Percentiles rank a stretch among this genome's conserved stretches.
phyloP scores from a whole-genome alignment of 441 rosid genomes.

The Bocquillonia castaneifolia region DNA sequence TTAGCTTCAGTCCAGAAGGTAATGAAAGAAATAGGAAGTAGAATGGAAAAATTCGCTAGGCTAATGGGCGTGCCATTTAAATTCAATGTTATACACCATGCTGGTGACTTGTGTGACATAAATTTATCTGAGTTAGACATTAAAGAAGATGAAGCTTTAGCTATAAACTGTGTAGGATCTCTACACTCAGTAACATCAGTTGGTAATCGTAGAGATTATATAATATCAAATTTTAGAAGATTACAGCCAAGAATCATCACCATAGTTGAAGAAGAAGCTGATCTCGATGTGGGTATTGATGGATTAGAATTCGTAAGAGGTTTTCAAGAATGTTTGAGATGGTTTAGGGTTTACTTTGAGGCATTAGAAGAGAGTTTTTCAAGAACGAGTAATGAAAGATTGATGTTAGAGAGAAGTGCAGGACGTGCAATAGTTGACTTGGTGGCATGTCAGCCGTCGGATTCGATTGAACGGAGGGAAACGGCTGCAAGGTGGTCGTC shows the following conservation, averaged over 20 bases:
- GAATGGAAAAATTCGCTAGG: conserved; percentile 91
- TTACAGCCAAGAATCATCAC: conserved; percentile 72
- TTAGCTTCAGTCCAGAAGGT: conserved; percentile 45
- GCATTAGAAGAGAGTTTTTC: conserved; percentile 72
- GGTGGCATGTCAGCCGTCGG: conserved; percentile 58
- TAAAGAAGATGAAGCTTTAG: conserved; percentile 66
- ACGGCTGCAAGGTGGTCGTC: conserved; percentile 68
- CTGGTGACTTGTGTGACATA: conserved; percentile 63
- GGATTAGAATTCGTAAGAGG: conserved; percentile 61
- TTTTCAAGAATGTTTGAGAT: conserved; percentile 64
- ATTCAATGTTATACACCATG: conserved; percentile 68
- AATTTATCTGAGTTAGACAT: conserved; percentile 47
- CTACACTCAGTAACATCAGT: conserved; percentile 50
- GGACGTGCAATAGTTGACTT: conserved; percentile 75
- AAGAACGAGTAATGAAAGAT: conserved; percentile 67
- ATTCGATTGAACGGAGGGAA: conserved; percentile 71
- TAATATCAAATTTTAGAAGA: conserved; percentile 49
- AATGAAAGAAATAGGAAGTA: conserved; percentile 78
- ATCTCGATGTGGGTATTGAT: conserved; percentile 56
- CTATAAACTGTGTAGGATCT: conserved; percentile 63
- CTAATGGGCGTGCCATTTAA: conserved; percentile 95
- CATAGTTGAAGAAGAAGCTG: conserved; percentile 85
- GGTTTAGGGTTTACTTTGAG: conserved; percentile 92
- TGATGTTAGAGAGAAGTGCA: conserved; percentile 77
- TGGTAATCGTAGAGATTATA: conserved; percentile 46